Evolutionary conservation across 345 rosid species (phyloP).

Genomic region (Aurinia saxatilis): DNA sequence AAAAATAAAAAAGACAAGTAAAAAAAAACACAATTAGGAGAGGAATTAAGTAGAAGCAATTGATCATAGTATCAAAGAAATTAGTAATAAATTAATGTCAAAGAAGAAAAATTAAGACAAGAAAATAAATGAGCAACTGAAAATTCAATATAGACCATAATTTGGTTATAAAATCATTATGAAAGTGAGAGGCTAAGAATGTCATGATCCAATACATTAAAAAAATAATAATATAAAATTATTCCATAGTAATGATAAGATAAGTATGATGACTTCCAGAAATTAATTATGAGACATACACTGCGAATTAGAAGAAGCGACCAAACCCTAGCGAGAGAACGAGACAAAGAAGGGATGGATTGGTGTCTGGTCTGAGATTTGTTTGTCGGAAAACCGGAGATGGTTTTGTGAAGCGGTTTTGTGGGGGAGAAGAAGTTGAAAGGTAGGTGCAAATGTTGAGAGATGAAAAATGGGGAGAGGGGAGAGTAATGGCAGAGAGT

Average conservation of each 20-base stretch:
- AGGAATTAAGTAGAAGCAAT: neutral
- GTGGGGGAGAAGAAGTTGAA: slow-evolving; percentile 15
- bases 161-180: neutral
- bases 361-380: slow-evolving; percentile 3
- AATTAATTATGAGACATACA: slow-evolving; percentile 11
- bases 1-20: neutral
- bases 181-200: slow-evolving; percentile 1
- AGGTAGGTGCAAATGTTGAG: slow-evolving; percentile 30
- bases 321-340: slow-evolving; percentile 1
- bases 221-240: neutral
- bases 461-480: neutral
- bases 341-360: neutral
- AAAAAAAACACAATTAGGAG: neutral
- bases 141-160: slow-evolving; percentile 8
- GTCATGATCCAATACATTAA: neutral
- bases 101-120: neutral
- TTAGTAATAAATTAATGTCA: slow-evolving; percentile 1
- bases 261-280: neutral
- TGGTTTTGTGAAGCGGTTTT: slow-evolving; percentile 5
- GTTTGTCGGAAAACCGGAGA: slow-evolving; percentile 8
- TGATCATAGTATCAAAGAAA: neutral
- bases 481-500: slow-evolving; percentile 22
- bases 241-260: neutral
- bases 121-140: neutral
- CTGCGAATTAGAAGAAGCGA: neutral